A percentile compares a stretch with the other conserved stretches of the same genome.
Conservation (phyloP, 2,329 filamentous ascomycete genomes). For the Colletotrichum agaves region DNA sequence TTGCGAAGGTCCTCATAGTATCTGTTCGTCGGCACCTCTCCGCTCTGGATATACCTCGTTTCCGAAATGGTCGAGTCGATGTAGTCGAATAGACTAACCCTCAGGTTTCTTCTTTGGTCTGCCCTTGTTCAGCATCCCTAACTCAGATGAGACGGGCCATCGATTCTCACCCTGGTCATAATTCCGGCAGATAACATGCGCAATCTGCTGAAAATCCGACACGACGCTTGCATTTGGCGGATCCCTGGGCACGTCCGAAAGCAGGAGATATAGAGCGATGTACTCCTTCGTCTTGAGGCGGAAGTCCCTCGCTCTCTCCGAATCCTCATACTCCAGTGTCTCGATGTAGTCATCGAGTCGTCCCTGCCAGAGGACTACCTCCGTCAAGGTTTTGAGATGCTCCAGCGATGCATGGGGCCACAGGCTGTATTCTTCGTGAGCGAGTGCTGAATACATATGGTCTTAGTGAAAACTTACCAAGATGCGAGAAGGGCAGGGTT, state of each 20-base stretch:
- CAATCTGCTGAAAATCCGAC: conserved; percentile 22
- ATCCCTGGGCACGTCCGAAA: conserved; percentile 3
- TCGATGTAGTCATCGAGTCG: conserved; percentile 35
- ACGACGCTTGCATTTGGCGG: background rate
- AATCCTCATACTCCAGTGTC: conserved; percentile 16
- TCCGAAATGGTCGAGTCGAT: conserved; percentile 29
- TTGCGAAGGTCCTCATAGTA: conserved; percentile 25
- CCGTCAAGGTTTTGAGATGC: conserved; percentile 13
- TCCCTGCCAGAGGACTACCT: conserved; percentile 36
- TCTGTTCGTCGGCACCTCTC: conserved; percentile 22
- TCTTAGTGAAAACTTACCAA: conserved; percentile 1
- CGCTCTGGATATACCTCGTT: conserved; percentile 22
- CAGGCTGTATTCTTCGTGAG: conserved; percentile 26
- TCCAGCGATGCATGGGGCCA: conserved; percentile 24
- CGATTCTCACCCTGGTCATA: conserved; percentile 21
- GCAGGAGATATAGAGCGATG: conserved; percentile 20
- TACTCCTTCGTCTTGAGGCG: conserved; percentile 23
- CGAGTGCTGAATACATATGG: background rate
- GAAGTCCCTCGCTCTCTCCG: conserved; percentile 18
- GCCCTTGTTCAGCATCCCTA: background rate
- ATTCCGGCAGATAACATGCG: conserved; percentile 17
- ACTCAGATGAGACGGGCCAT: background rate
- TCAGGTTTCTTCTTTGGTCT: conserved; percentile 26
- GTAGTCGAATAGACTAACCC: conserved; percentile 28
- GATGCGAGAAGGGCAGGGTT: conserved; percentile 33